These are phyloP conservation scores for Blepharisma stoltei DNA, from an alignment of 73 alveolate genomes.

Conservation along the genomic window DNA sequence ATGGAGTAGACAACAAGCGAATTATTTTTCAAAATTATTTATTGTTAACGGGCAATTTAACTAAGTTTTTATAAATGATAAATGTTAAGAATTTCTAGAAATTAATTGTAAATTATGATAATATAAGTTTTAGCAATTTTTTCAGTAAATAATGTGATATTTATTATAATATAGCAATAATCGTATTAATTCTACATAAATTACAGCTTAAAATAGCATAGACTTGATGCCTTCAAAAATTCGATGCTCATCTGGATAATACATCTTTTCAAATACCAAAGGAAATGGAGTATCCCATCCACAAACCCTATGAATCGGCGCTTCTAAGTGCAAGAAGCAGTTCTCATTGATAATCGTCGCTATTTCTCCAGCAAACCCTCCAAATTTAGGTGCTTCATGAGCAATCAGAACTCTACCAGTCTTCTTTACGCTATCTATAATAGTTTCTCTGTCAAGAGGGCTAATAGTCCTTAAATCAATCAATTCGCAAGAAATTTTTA, in stretches of 20 bases:
- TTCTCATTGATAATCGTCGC: constrained; percentile 83
- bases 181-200: no score
- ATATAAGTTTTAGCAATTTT: no score
- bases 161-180: no score
- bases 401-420: constrained; percentile 82
- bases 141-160: no score
- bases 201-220: neutral
- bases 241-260: constrained; percentile 18
- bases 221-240: neutral
- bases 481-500: constrained; percentile 82
- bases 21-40: no score
- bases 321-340: constrained; percentile 75
- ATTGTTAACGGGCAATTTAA: no score
- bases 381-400: constrained; percentile 93
- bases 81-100: no score
- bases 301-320: constrained; percentile 79
- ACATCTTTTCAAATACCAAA: constrained; percentile 58
- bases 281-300: constrained; percentile 91
- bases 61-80: no score
- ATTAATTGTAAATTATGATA: no score
- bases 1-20: no score
- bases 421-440: constrained; percentile 69
- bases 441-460: constrained; percentile 90
- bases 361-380: constrained; percentile 94
- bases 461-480: constrained; percentile 86